phyloP scores from a whole-genome alignment of 768 basidiomycete genomes.

The Russula abietina region DNA sequence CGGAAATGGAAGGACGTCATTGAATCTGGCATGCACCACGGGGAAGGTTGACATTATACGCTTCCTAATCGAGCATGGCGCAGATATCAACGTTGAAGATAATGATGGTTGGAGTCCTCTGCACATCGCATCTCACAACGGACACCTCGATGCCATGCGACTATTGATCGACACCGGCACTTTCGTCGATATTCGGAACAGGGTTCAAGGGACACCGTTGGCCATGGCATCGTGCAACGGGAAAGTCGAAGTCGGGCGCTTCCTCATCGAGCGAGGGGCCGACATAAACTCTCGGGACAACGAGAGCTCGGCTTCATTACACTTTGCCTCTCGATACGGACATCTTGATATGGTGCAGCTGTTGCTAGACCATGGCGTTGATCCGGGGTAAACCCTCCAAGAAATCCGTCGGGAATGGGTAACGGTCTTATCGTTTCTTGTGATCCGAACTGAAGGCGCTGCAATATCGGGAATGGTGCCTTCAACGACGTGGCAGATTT shows the following conservation, averaged over 20 bases:
- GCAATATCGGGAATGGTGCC: conserved; percentile 25
- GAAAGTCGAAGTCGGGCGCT: no score
- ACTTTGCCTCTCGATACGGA: no score
- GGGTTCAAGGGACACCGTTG: no score
- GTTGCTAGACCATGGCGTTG: no score
- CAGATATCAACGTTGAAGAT: background rate
- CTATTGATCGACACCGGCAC: no score
- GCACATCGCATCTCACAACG: background rate
- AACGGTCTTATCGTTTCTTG: conserved; percentile 33
- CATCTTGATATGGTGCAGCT: no score
- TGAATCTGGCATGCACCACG: background rate
- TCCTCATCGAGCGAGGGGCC: no score
- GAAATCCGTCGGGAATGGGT: conserved; percentile 3
- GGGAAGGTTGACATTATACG: background rate
- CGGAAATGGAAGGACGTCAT: background rate
- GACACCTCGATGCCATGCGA: background rate
- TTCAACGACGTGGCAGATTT: conserved; percentile 19
- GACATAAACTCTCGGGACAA: no score
- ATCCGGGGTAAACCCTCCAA: conserved; percentile 4
- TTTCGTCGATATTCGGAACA: no score
- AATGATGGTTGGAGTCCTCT: background rate
- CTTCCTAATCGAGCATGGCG: background rate
- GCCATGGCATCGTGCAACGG: no score
- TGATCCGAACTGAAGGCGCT: conserved; percentile 27
- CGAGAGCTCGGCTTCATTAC: no score